Evolutionary conservation across 805 yeast genomes (phyloP).

Genomic region (Teunomyces lycoperdinae): DNA sequence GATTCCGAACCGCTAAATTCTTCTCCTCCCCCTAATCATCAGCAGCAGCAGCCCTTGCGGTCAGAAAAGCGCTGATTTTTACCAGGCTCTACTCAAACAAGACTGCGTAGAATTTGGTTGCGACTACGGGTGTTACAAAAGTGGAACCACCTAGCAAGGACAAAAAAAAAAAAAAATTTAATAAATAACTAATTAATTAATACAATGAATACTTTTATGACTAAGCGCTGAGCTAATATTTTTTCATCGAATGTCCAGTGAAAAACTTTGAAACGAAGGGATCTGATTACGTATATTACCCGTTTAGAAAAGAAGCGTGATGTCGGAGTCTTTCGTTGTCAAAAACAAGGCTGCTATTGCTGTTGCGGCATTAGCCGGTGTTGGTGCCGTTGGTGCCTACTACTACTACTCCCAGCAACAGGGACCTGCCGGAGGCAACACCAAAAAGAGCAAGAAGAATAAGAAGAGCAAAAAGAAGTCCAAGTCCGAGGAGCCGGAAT

Average conservation of each 20-base stretch:
- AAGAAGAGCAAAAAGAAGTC: conserved; percentile 41
- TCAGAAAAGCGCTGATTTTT: conserved; percentile 21
- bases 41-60: conserved; percentile 34
- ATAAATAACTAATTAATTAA: not conserved
- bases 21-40: too few species aligned
- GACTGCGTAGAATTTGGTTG: too few species aligned
- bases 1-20: conserved; percentile 16
- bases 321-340: conserved; percentile 36
- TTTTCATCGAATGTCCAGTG: conserved; percentile 3
- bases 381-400: conserved; percentile 63
- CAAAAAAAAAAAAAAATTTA: not conserved
- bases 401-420: conserved; percentile 39
- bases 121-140: too few species aligned
- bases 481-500: conserved; percentile 19
- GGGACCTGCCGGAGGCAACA: conserved; percentile 13
- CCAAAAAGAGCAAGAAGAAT: conserved; percentile 39
- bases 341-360: conserved; percentile 62
- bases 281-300: not conserved
- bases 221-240: not conserved
- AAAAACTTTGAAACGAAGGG: conserved; percentile 1
- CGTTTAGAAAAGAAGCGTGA: not conserved
- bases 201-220: not conserved
- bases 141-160: too few species aligned
- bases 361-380: conserved; percentile 61
- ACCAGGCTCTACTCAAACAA: too few species aligned